phyloP scores from a whole-genome alignment of 2,329 filamentous ascomycete species.

The Penicillium sp. region DNA sequence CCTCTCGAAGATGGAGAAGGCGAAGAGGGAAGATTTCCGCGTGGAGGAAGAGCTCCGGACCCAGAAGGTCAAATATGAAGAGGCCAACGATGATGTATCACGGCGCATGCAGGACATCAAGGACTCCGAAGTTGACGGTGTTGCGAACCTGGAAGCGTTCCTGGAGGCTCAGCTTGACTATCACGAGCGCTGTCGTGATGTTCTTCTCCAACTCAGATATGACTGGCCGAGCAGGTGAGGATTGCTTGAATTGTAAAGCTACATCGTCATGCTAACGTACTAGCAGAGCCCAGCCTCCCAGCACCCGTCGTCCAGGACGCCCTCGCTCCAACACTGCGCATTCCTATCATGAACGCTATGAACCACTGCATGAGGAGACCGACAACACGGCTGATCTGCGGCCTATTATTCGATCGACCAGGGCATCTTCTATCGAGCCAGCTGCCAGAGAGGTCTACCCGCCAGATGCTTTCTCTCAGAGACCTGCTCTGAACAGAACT shows the following conservation, averaged over 20 bases:
- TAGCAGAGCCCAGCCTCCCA: constrained; percentile 21
- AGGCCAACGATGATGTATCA: constrained; percentile 82
- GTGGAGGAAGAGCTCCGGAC: constrained; percentile 84
- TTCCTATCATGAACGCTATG: constrained; percentile 54
- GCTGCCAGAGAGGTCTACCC: no score
- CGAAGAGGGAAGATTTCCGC: constrained; percentile 85
- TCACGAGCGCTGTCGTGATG: constrained; percentile 81
- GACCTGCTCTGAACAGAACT: no score
- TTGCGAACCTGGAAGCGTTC: constrained; percentile 69
- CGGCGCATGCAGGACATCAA: constrained; percentile 94
- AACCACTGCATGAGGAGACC: constrained; percentile 50
- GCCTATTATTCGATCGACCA: constrained; percentile 45
- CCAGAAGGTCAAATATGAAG: constrained; percentile 92
- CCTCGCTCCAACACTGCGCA: constrained; percentile 57
- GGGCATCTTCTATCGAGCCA: constrained; percentile 29
- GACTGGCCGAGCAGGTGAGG: constrained; percentile 50
- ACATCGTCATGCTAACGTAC: no score
- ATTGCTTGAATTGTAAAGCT: no score
- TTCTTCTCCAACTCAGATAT: constrained; percentile 60
- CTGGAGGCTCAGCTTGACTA: constrained; percentile 83
- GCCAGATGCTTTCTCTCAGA: no score
- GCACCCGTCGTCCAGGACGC: constrained; percentile 42
- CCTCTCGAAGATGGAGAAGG: constrained; percentile 81
- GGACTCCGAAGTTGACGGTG: constrained; percentile 75
- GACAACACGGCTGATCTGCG: constrained; percentile 42